A percentile compares a stretch with the other conserved stretches of the same genome.
phyloP scores from a whole-genome alignment of 139 green algal species.

The Chlamydomonas schloesseri region DNA sequence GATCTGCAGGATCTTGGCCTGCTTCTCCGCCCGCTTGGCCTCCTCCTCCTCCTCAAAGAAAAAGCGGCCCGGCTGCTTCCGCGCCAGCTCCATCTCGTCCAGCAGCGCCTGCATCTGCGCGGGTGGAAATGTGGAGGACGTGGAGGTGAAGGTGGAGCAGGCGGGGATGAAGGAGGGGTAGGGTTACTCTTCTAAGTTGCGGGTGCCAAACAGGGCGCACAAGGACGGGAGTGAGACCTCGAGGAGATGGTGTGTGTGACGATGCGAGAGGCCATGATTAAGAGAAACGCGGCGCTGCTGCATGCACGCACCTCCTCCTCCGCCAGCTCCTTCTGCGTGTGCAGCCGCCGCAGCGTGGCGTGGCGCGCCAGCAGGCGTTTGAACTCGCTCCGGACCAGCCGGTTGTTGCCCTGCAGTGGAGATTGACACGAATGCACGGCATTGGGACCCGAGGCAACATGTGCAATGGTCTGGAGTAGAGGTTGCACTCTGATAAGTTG shows the following conservation, averaged over 20 bases:
- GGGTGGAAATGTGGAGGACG: background rate
- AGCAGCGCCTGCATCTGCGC: background rate
- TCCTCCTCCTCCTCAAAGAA: constrained; percentile 46
- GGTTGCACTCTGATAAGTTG: too few species aligned
- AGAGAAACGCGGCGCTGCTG: too few species aligned
- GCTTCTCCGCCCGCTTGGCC: constrained; percentile 30
- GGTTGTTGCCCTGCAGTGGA: constrained; percentile 14
- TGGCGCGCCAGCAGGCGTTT: background rate
- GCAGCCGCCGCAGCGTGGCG: constrained; percentile 17
- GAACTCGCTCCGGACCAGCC: constrained; percentile 29
- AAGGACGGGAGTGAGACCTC: background rate
- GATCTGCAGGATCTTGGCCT: background rate
- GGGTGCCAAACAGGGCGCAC: too few species aligned
- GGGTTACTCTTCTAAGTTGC: too few species aligned
- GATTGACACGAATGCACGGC: too few species aligned
- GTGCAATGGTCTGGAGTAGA: too few species aligned
- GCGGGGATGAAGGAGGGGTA: background rate
- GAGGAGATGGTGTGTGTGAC: too few species aligned
- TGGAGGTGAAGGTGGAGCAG: background rate
- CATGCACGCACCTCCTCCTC: constrained; percentile 15
- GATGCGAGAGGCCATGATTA: too few species aligned
- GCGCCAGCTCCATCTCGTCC: constrained; percentile 35
- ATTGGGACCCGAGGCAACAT: too few species aligned
- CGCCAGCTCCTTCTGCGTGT: constrained; percentile 38
- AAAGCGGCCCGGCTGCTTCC: constrained; percentile 33